Base-by-base conservation (phyloP, 2,329 filamentous ascomycete species). In the Trichophyton equinum region DNA sequence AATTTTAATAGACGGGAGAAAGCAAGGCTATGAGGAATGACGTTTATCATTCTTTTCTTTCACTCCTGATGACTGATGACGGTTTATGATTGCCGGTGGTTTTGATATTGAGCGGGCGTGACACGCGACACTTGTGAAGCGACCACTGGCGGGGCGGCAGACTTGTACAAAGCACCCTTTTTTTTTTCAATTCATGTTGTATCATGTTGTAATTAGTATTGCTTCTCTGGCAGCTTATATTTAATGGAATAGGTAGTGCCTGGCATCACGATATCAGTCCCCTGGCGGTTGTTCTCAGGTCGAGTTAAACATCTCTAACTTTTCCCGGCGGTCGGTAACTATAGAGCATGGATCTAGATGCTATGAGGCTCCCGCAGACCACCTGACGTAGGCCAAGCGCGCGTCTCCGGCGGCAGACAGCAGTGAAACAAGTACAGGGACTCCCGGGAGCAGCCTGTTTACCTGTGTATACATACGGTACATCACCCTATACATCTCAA, bases 1-100 rank as follows among this genome's bases (percentile, higher is more conserved):
- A 57, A 53, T 47, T 65, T 65, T 58, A 55, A 51, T 20, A 55
- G 44, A 53, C 49, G 49, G 4, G 49, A 53, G 22, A 53, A 53
- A 25, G 49, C 49, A 13, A 53, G 49, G 11, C 49, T 53, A 13
- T 53, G 49, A 53, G 27, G 49, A 11, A 7, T 20, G 11, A 47
- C 3, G 11, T 13, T 13, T 30, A 30, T 30, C 27, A 30, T 30
- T 38, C 33, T 13, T 38, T 11, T 38, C 33, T 38, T 38, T 38
- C 33, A 11, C 33, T 38, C 33, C 11, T 47, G 44, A 47, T 25
- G 44, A 47, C 20, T 20, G 44, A 47, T 13, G 44, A 47, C 6
- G 2, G 9, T 38, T 38, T 38, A 13, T 38, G 33, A 38, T 38
- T 38, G 33, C 33, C 33, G 8, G 33, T 38, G 33, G 33, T 38